Evolutionary conservation across 1,284 basidiomycete species (phyloP), one percentile per base, ranked within the genome.

Genomic region (Sanghuangporus baumii): DNA sequence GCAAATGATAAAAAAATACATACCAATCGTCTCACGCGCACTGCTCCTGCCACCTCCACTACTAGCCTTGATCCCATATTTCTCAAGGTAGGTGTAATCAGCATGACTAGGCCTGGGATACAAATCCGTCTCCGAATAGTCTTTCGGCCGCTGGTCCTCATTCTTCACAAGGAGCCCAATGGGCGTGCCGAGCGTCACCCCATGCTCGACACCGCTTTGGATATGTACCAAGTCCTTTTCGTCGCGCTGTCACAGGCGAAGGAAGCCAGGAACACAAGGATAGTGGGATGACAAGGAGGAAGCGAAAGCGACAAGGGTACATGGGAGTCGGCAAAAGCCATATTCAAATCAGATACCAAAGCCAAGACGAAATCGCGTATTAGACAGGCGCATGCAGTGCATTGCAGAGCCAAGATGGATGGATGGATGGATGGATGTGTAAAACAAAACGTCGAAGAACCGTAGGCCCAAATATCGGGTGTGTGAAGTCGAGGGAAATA

Each of bases 21-120:
- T 67, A 89, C 94, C 97, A 68, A 99, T 96, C 18, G 97, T 99
- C 78, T 99, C 97, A 43, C 97, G 86, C 18, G 97, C 97, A 70
- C 89, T 93, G 70, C 92, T 94, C 31, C 97, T 82, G 1, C 97
- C 97, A 48, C 97, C 97, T 48, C 97, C 97, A 65, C 90, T 94
- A 79, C 92, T 95, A 1, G 97, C 96, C 79, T 99, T 99, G 74
- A 99, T 77, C 38, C 94, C 94, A 75, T 99, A 99, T 74, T 99
- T 99, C 71, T 95, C 89, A 60, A 99, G 86, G 77, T 99, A 99
- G 37, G 97, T 99, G 76, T 92, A 98, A 75, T 99, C 97, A 57
- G 97, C 97, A 73, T 99, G 97, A 68, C 91, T 94, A 18, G 97
- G 97, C 36, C 97, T 89, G 46, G 97, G 97, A 80, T 94, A 99